Conservation (phyloP, 495 filamentous ascomycete species). For the Penicillium simplicissimum region DNA sequence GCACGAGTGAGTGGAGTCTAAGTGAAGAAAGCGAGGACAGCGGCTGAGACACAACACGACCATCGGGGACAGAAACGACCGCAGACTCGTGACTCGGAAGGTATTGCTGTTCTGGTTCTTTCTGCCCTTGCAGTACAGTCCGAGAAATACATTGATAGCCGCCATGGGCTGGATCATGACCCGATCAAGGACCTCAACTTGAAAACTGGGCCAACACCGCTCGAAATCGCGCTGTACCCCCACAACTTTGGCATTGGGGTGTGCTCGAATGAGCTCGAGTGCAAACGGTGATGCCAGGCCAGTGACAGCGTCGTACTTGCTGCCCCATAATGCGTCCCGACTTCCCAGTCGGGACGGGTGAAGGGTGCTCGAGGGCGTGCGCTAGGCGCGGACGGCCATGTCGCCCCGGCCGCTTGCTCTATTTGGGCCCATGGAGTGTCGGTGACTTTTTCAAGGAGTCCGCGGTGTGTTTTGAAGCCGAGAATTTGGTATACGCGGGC, state of each 20-base stretch:
- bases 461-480: constrained; percentile 10
- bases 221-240: neutral
- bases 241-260: neutral
- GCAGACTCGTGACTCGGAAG: neutral
- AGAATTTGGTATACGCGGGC: constrained; percentile 11
- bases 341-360: constrained; percentile 9
- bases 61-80: neutral
- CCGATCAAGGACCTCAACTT: constrained; percentile 4
- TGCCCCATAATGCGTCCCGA: constrained; percentile 1
- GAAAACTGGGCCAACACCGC: constrained; percentile 6
- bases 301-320: constrained; percentile 6
- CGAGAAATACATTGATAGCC: constrained; percentile 8
- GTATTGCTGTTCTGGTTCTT: neutral
- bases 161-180: constrained; percentile 11
- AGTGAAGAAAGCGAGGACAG: neutral
- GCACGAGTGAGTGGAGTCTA: neutral
- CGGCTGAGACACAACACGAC: neutral
- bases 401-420: constrained; percentile 8
- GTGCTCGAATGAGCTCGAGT: neutral
- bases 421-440: constrained; percentile 5
- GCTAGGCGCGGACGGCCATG: constrained; percentile 2
- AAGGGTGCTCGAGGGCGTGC: constrained; percentile 5
- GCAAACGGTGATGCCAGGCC: constrained; percentile 1
- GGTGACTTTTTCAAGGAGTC: constrained; percentile 7
- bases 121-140: constrained; percentile 1